A percentile compares a stretch with the other conserved stretches of the same genome.
Evolutionary conservation across 73 alveolate species (phyloP).

Genomic region (Tetrahymena malaccensis): DNA sequence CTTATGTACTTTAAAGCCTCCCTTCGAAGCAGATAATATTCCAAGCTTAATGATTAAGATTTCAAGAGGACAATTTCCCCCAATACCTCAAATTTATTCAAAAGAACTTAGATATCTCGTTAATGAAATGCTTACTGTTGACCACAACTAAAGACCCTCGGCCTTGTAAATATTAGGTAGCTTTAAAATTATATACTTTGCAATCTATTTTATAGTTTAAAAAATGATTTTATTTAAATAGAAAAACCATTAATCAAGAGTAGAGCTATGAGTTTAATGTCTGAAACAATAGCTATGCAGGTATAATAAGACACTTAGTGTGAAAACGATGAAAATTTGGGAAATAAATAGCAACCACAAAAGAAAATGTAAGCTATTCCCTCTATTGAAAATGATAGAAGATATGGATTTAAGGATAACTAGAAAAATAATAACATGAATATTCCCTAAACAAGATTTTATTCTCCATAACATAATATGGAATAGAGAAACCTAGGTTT

Average conservation of each 20-base stretch:
- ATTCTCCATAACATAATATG: neutral
- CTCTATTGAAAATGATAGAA: neutral
- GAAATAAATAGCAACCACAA: neutral
- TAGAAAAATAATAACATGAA: neutral
- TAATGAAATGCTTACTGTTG: neutral
- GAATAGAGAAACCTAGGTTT: neutral
- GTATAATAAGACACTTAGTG: neutral
- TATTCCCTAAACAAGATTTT: neutral
- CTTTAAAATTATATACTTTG: neutral
- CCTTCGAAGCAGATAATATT: constrained; percentile 76
- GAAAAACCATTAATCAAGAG: neutral
- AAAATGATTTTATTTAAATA: neutral
- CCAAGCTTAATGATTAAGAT: constrained; percentile 70
- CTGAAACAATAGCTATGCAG: neutral
- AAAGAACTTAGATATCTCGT: constrained; percentile 42
- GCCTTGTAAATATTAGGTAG: neutral
- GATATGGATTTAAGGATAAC: neutral
- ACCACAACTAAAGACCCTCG: neutral
- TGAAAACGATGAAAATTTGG: neutral
- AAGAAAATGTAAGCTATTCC: neutral
- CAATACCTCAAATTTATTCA: constrained; percentile 59
- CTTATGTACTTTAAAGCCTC: constrained; percentile 82
- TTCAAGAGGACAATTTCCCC: constrained; percentile 56
- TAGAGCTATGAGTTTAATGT: neutral
- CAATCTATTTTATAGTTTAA: neutral